phyloP scores from a whole-genome alignment of 805 yeast genomes.

The Ogataea paradorogensis region DNA sequence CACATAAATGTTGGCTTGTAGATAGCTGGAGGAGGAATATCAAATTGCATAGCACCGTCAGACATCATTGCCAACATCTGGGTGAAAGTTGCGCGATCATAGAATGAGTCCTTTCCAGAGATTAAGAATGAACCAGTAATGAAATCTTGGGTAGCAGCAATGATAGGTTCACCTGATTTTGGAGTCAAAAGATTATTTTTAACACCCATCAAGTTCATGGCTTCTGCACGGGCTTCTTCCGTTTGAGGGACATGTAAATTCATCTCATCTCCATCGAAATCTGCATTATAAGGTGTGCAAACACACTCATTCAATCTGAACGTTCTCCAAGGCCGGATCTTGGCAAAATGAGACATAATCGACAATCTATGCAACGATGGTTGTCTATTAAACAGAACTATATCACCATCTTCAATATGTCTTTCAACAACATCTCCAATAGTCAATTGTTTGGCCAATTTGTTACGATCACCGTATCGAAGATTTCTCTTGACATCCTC shows the following conservation, averaged over 20 bases:
- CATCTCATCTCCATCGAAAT: slow-evolving; percentile 99
- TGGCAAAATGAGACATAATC: slow-evolving; percentile 92
- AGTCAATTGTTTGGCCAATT: slow-evolving; percentile 70
- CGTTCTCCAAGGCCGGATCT: slow-evolving; percentile 97
- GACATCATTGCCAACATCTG: slow-evolving; percentile 94
- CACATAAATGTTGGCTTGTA: slow-evolving; percentile 85
- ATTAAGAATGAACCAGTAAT: slow-evolving; percentile 94
- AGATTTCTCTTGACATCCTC: slow-evolving; percentile 86
- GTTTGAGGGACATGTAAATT: slow-evolving; percentile 98
- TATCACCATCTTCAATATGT: slow-evolving; percentile 95
- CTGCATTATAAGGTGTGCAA: slow-evolving; percentile 98
- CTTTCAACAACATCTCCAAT: slow-evolving; percentile 95
- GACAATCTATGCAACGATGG: slow-evolving; percentile 96
- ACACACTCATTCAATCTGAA: slow-evolving; percentile 97
- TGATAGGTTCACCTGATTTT: slow-evolving; percentile 96
- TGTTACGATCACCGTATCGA: slow-evolving; percentile 80
- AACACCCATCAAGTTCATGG: slow-evolving; percentile 97
- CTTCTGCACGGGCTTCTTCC: slow-evolving; percentile 98
- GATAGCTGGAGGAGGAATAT: slow-evolving; percentile 92
- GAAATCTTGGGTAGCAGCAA: slow-evolving; percentile 99
- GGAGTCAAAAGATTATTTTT: slow-evolving; percentile 94
- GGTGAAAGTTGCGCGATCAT: slow-evolving; percentile 78
- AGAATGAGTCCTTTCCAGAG: slow-evolving; percentile 90
- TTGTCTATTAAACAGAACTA: slow-evolving; percentile 94
- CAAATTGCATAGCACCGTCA: slow-evolving; percentile 84